Evolutionary conservation across 2,329 filamentous ascomycete genomes (phyloP), one percentile per base, ranked within the genome.

Genomic region (Xylaria polymorpha): DNA sequence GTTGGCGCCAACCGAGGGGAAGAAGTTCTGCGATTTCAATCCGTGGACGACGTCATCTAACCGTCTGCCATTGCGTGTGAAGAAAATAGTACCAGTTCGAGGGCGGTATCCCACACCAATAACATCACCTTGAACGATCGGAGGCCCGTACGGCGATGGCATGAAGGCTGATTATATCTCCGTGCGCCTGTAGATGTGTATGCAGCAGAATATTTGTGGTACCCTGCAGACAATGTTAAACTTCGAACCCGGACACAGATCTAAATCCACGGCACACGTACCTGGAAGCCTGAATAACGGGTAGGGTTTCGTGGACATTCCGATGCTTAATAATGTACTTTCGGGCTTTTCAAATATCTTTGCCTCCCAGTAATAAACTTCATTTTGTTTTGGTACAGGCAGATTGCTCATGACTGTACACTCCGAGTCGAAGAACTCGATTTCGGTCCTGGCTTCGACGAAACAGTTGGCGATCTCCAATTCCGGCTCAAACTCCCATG

Each of bases 401-500:
- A 99, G 82, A 77, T 99, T 99, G 85, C 92, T 97, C 85, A 97
- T 94, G 71, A 98, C 96, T 75, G 94, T 97, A 83, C 95, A 98
- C 80, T 97, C 96, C 1, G 94, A 96, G 81, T 99, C 96, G 78
- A 97, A 99, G 83, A 99, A 99, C 80, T 99, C 96, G 72, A 99
- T 97, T 81, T 99, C 96, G 12, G 96, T 99, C 73, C 96, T 90
- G 48, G 85, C 95, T 82, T 99, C 95, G 72, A 99, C 96, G 79
- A 99, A 99, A 81, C 96, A 99, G 81, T 98, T 98, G 74, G 96
- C 96, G 74, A 98, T 98, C 81, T 99, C 96, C 43, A 98, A 84
- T 81, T 99, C 96, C n/a, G 96, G 96, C 80, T 98, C 96, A 77
- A 99, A 99, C 80, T 99, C 96, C 96, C 96, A 99, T 7, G 96